A percentile compares a stretch with the other conserved stretches of the same genome.
Evolutionary conservation across 2,329 filamentous ascomycete genomes (phyloP).

Genomic region (Plectosphaerella plurivora): DNA sequence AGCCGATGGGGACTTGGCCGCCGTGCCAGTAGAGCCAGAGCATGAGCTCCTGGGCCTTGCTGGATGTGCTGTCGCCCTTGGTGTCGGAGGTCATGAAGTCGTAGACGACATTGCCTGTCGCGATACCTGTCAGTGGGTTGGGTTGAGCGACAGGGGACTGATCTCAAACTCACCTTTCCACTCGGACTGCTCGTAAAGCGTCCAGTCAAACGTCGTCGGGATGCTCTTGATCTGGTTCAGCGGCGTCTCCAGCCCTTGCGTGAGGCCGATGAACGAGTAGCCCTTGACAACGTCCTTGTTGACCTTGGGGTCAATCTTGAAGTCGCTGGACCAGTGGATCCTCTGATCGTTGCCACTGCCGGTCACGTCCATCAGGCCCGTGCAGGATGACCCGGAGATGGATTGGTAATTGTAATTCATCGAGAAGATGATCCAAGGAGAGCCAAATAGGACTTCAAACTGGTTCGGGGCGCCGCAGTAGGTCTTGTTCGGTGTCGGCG

Average conservation of each 20-base stretch:
- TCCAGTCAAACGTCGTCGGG: slow-evolving; percentile 33
- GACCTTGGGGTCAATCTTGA: slow-evolving; percentile 29
- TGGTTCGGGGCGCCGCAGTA: slow-evolving; percentile 18
- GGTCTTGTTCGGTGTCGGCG: background rate
- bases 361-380: slow-evolving; percentile 27
- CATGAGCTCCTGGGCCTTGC: slow-evolving; percentile 34
- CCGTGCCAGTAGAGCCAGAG: slow-evolving; percentile 40
- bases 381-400: slow-evolving; percentile 33
- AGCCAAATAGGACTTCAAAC: slow-evolving; percentile 26
- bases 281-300: slow-evolving; percentile 33
- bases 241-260: slow-evolving; percentile 32
- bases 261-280: slow-evolving; percentile 38
- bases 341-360: slow-evolving; percentile 22
- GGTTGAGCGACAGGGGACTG: too few relatives aligned
- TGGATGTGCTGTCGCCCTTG: slow-evolving; percentile 34
- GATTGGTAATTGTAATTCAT: slow-evolving; percentile 37
- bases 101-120: slow-evolving; percentile 32
- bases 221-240: slow-evolving; percentile 32
- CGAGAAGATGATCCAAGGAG: slow-evolving; percentile 39
- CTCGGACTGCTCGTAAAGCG: slow-evolving; percentile 29
- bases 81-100: slow-evolving; percentile 39
- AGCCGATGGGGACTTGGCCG: slow-evolving; percentile 38
- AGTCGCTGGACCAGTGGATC: slow-evolving; percentile 31
- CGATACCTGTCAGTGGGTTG: background rate
- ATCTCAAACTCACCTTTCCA: slow-evolving; percentile 25